A percentile compares a stretch with the other conserved stretches of the same genome.
Conservation (phyloP, 2,329 filamentous ascomycete species). For the Tolypocladium guangdongense region DNA sequence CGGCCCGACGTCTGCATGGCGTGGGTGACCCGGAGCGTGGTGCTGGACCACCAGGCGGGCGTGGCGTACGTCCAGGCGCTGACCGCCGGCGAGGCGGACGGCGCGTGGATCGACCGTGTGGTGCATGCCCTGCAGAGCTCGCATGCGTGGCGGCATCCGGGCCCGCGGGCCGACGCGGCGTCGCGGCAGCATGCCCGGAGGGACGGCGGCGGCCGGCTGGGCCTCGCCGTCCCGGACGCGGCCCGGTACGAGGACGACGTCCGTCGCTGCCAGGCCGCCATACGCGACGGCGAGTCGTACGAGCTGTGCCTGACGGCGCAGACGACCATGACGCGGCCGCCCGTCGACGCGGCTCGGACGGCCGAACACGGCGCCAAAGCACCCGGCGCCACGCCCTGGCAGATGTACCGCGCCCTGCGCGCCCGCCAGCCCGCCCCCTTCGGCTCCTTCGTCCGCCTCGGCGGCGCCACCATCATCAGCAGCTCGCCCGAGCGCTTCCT, state of each 20-base stretch:
- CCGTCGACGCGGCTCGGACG: background rate
- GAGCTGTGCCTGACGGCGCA: constrained; percentile 76
- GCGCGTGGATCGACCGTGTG: constrained; percentile 20
- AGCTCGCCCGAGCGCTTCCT: constrained; percentile 88
- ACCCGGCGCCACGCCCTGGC: constrained; percentile 41
- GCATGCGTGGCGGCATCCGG: constrained; percentile 17
- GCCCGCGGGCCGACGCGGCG: constrained; percentile 8
- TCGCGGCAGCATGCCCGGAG: constrained; percentile 7
- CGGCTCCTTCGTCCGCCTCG: constrained; percentile 68
- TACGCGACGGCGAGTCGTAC: constrained; percentile 72
- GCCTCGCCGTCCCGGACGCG: constrained; percentile 29
- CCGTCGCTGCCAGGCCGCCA: constrained; percentile 55
- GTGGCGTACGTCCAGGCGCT: constrained; percentile 51
- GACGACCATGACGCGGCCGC: constrained; percentile 46
- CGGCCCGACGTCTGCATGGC: constrained; percentile 64
- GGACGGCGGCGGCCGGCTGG: constrained; percentile 5
- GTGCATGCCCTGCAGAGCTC: constrained; percentile 21
- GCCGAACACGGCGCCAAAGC: background rate
- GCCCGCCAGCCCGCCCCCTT: constrained; percentile 71
- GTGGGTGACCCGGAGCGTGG: constrained; percentile 67
- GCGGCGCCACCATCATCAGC: constrained; percentile 60
- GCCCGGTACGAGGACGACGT: constrained; percentile 55
- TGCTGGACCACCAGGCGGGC: constrained; percentile 59
- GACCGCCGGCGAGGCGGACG: constrained; percentile 12
- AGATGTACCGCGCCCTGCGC: constrained; percentile 60